A percentile compares a stretch with the other conserved stretches of the same genome.
These are phyloP conservation scores for Amorphotheca resinae DNA, from an alignment of 495 filamentous ascomycete genomes.

Conservation along the genomic window DNA sequence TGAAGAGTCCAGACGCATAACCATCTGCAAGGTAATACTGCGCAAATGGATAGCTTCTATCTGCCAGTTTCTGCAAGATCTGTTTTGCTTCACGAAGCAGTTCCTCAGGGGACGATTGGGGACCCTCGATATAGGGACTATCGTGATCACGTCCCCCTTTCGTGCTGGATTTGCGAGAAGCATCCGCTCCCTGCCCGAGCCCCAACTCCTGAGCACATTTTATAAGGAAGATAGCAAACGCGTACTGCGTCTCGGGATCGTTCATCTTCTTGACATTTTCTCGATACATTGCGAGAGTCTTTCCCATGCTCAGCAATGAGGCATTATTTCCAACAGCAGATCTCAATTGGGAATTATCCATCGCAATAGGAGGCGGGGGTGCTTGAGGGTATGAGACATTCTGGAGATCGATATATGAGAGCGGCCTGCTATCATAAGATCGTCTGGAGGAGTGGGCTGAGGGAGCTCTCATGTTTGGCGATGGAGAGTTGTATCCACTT, in stretches of 20 bases:
- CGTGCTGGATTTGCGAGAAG: constrained; percentile 29
- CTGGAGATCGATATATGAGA: constrained; percentile 77
- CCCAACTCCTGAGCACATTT: constrained; percentile 64
- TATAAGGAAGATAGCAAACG: constrained; percentile 89
- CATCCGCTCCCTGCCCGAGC: constrained; percentile 27
- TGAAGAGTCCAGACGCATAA: constrained; percentile 87
- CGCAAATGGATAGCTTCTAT: constrained; percentile 84
- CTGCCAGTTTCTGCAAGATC: constrained; percentile 75
- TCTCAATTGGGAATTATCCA: constrained; percentile 68
- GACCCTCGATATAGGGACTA: constrained; percentile 26
- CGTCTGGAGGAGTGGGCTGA: constrained; percentile 52
- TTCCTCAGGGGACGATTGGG: constrained; percentile 36
- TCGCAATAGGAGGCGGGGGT: constrained; percentile 53
- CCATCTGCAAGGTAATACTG: constrained; percentile 97
- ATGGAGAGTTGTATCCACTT: constrained; percentile 30
- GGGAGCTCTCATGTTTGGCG: constrained; percentile 40
- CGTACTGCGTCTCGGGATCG: constrained; percentile 77
- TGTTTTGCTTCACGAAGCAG: constrained; percentile 77
- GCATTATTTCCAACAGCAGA: constrained; percentile 76
- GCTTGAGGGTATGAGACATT: constrained; percentile 79
- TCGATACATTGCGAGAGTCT: constrained; percentile 95
- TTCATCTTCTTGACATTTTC: constrained; percentile 94
- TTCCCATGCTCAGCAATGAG: constrained; percentile 73
- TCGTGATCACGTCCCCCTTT: constrained; percentile 27
- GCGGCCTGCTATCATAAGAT: constrained; percentile 65